phyloP scores from a whole-genome alignment of 2,329 filamentous ascomycete genomes.

The Trichophyton benhamiae region DNA sequence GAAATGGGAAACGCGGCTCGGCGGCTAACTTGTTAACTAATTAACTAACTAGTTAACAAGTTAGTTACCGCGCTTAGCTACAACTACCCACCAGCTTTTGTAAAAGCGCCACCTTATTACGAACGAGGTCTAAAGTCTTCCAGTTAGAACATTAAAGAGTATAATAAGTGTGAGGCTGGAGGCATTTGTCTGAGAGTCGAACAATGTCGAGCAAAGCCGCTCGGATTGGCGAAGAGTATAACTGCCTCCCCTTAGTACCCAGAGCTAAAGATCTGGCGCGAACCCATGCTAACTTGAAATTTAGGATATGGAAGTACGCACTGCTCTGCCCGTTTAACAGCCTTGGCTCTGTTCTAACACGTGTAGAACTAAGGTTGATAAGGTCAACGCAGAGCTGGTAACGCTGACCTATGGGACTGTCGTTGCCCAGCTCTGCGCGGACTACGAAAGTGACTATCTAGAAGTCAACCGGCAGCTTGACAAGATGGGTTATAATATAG shows the following conservation, averaged over 20 bases:
- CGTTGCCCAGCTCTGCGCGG: slow-evolving; percentile 89
- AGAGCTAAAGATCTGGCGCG: background rate
- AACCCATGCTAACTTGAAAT: slow-evolving; percentile 8
- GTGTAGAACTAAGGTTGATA: slow-evolving; percentile 78
- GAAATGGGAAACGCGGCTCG: slow-evolving; percentile 1
- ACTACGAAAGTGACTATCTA: slow-evolving; percentile 85
- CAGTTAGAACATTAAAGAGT: background rate
- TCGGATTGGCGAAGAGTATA: slow-evolving; percentile 64
- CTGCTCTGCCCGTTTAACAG: background rate
- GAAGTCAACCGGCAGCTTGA: slow-evolving; percentile 97
- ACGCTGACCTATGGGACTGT: slow-evolving; percentile 97
- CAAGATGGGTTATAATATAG: slow-evolving; percentile 99
- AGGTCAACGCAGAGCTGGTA: slow-evolving; percentile 94
- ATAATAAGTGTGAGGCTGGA: background rate
- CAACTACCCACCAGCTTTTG: background rate
- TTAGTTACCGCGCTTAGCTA: background rate
- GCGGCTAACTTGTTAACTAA: background rate
- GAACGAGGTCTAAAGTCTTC: background rate
- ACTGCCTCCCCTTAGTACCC: slow-evolving; percentile 13
- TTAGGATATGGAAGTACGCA: slow-evolving; percentile 84
- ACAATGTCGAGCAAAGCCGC: slow-evolving; percentile 48
- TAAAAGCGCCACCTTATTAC: background rate
- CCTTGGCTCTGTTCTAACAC: slow-evolving; percentile 11
- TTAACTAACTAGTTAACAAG: too few species aligned
- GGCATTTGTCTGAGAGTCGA: background rate